These are phyloP conservation scores for Combretum micranthum DNA, from an alignment of 345 rosid genomes.

Conservation along the genomic window DNA sequence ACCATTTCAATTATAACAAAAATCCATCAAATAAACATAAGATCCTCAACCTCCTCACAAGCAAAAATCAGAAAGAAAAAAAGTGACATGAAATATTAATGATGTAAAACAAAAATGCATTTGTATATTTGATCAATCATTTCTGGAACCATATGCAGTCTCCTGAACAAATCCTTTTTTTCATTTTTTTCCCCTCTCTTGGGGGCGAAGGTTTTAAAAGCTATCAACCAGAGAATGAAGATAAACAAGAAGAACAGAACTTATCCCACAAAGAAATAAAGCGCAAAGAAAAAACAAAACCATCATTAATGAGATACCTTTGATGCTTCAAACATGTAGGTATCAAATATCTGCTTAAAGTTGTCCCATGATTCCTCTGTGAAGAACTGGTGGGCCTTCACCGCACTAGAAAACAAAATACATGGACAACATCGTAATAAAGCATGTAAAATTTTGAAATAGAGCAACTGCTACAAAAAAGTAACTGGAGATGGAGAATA, in stretches of 20 bases:
- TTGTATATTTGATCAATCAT: too few relatives aligned
- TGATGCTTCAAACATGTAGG: conserved; percentile 83
- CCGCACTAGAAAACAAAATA: conserved; percentile 57
- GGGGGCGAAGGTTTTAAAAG: too few relatives aligned
- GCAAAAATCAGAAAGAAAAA: background rate
- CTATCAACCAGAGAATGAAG: too few relatives aligned
- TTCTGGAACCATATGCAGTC: too few relatives aligned
- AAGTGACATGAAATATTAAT: background rate
- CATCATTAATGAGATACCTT: conserved; percentile 42
- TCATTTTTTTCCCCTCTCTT: too few relatives aligned
- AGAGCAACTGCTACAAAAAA: conserved; percentile 9
- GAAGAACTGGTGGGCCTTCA: conserved; percentile 91
- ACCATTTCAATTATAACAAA: too few relatives aligned
- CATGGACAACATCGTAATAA: conserved; percentile 26
- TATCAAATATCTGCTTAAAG: conserved; percentile 74
- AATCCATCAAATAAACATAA: too few relatives aligned
- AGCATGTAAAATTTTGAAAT: conserved; percentile 11
- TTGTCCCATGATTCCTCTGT: conserved; percentile 80
- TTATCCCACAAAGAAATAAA: background rate
- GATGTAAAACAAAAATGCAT: background rate
- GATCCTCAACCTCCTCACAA: background rate
- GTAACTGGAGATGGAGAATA: conserved; percentile 6
- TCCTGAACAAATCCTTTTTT: too few relatives aligned
- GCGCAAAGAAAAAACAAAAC: background rate
- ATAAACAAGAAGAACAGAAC: too few relatives aligned